Evolutionary conservation across 352 stramenopile genomes (phyloP), one percentile per base, ranked within the genome.

Genomic region (Aphanomyces cochlioides): DNA sequence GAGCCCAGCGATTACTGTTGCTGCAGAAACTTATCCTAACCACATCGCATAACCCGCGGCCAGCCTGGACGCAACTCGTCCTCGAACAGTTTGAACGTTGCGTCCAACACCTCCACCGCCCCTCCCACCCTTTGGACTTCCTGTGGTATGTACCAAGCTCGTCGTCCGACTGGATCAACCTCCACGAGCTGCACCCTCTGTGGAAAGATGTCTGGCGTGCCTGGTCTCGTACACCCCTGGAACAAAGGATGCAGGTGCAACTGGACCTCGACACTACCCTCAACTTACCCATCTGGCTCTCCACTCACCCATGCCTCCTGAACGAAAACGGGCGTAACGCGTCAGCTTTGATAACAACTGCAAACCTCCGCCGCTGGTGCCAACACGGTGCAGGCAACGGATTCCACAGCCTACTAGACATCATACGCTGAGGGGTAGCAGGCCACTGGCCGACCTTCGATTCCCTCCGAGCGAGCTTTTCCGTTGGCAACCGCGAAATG

Each of bases 61-160:
- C 28, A 28, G 2, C 28, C 28, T 0, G 28, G 28, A 28, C 28
- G 28, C n/a, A n/a, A n/a, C 61, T 69, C 6, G 61, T 69, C 3
- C 7, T 45, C n/a, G 47, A 47, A 21, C 61, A 69, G 34, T 69
- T 69, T 61, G 19, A 5, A 3, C 6, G 4, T 12, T 60, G 47
- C 36, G 5, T 69, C 41, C 5, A 19, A 13, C 6, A 5, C 8
- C 7, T 41, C 10, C 40, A 59, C 8, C 61, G 61, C n/a, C 21
- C 6, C 38, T 43, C 40, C 28, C 61, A 69, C 37, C 40, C 61
- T 15, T 69, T 69, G 12, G 61, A 69, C 61, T 69, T 57, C 58
- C 28, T 69, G 19, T 47, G 12, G 15, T 69, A 69, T 12, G 6
- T 7, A 3, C 61, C 61, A 10, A 5, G 36, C 5, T 7, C 5